Evolutionary conservation across 371 early-diverging fungal genomes (phyloP), one percentile per base, ranked within the genome.

Genomic region (Circinella umbellata): DNA sequence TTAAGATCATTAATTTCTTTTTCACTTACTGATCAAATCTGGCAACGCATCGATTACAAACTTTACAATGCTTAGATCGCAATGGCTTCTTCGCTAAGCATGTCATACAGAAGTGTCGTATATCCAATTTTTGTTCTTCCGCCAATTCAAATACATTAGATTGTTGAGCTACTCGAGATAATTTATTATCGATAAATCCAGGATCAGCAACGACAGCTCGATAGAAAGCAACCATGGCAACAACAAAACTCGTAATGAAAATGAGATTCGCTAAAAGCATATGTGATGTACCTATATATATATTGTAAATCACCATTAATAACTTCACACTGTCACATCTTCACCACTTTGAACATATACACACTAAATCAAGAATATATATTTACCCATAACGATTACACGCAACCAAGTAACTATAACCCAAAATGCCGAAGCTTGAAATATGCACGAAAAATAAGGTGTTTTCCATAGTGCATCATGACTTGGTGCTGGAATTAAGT

Each of bases 31-130:
- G 99, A 73, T 99, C 99, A 86, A 99, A 98, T 68, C 90, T 90
- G n/a, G 96, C 95, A 4, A 99, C 96, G 79, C 99, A 99, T 61
- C 95, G 90, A 73, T 97, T 90, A 76, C 99, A 99, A 49, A 93
- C 83, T 69, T 91, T 92, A 83, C 99, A 99, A 72, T 99, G 99
- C 81, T 99, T 99, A 18, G 98, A 95, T 37, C 99, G 85, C 67
- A 98, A 75, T 17, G 99, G 99, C 66, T 95, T 94, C 15, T 84
- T 88, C 35, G 90, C 86, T 68, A 94, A 74, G 65, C 95, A 95
- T 2, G 94, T 91, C 6, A 89, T 77, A 73, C 98, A 98, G 67
- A 93, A 96, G 64, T 93, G 90, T 17, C 93, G 82, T 27, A 86
- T 70, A 77, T 95, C 93, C 64, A 97, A 80, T 39, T 72, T 73